A percentile compares a stretch with the other conserved stretches of the same genome.
phyloP scores from a whole-genome alignment of 768 basidiomycete species.

The Tylopilus felleus region DNA sequence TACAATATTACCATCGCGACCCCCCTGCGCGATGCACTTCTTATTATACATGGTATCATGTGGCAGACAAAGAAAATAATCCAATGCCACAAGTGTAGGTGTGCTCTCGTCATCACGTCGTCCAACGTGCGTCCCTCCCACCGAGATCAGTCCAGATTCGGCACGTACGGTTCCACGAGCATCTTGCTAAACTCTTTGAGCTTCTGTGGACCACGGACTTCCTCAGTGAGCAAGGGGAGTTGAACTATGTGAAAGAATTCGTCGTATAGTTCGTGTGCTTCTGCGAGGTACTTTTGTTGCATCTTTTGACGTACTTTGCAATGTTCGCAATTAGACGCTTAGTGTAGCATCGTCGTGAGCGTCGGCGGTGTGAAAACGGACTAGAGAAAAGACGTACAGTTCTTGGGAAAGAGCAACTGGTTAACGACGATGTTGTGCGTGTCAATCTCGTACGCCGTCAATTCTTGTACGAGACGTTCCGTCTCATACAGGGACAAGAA shows the following conservation, averaged over 20 bases:
- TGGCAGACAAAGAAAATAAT: slow-evolving; percentile 2
- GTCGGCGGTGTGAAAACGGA: neutral
- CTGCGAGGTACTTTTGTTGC: slow-evolving; percentile 97
- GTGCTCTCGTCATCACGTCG: neutral
- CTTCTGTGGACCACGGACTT: slow-evolving; percentile 93
- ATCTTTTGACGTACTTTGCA: slow-evolving; percentile 92
- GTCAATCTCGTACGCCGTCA: slow-evolving; percentile 93
- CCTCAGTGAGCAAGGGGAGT: slow-evolving; percentile 92
- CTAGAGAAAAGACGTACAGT: slow-evolving; percentile 50
- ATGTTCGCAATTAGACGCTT: slow-evolving; percentile 92
- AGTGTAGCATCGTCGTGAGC: neutral
- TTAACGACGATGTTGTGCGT: slow-evolving; percentile 99
- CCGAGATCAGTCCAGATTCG: slow-evolving; percentile 32
- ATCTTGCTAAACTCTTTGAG: slow-evolving; percentile 90
- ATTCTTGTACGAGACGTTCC: slow-evolving; percentile 94
- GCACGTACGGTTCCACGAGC: slow-evolving; percentile 78
- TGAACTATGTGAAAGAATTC: slow-evolving; percentile 98
- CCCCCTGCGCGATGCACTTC: neutral
- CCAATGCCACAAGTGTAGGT: neutral
- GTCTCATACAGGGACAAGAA: slow-evolving; percentile 98
- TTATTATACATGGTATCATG: slow-evolving; percentile 14
- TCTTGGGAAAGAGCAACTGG: slow-evolving; percentile 91
- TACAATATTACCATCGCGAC: neutral
- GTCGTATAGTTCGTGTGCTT: slow-evolving; percentile 96
- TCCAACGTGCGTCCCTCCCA: neutral